These are phyloP conservation scores for Fusarium sp. DNA, from an alignment of 2,329 filamentous ascomycete species.

Conservation along the genomic window DNA sequence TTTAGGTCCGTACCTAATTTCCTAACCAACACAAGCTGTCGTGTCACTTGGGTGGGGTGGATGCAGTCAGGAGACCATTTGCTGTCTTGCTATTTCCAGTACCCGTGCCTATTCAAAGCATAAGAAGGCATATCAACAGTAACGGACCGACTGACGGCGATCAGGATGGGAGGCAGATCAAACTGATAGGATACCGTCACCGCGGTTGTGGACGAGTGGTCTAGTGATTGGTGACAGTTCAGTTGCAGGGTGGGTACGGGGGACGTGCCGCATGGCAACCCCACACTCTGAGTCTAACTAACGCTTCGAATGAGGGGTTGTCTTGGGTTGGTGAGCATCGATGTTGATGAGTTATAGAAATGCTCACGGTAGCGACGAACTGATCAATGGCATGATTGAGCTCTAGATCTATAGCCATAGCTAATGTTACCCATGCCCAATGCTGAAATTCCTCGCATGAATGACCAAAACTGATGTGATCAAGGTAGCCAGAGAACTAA, in stretches of 20 bases:
- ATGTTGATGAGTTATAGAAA: neutral
- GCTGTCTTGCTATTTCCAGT: neutral
- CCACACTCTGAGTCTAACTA: conserved; percentile 32
- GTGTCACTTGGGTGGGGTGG: neutral
- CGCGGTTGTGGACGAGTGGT: conserved; percentile 40
- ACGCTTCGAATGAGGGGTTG: conserved; percentile 36
- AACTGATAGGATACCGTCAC: conserved; percentile 48
- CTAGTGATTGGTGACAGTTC: conserved; percentile 41
- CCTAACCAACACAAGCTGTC: conserved; percentile 8
- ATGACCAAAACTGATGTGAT: neutral
- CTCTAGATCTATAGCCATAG: neutral
- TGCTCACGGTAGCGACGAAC: neutral
- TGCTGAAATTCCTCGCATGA: neutral
- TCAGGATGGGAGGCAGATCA: conserved; percentile 29
- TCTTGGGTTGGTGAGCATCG: conserved; percentile 7
- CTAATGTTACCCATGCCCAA: neutral
- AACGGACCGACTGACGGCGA: conserved; percentile 48
- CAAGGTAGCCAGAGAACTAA: neutral
- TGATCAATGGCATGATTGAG: neutral
- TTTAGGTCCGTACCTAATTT: neutral
- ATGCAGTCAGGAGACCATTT: conserved; percentile 2
- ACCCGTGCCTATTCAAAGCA: conserved; percentile 10
- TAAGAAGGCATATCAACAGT: conserved; percentile 13
- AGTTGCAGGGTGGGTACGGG: conserved; percentile 29
- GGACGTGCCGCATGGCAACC: conserved; percentile 45